A percentile compares a stretch with the other conserved stretches of the same genome.
Conservation (phyloP, 768 basidiomycete genomes). For the Chalciporus chontae region DNA sequence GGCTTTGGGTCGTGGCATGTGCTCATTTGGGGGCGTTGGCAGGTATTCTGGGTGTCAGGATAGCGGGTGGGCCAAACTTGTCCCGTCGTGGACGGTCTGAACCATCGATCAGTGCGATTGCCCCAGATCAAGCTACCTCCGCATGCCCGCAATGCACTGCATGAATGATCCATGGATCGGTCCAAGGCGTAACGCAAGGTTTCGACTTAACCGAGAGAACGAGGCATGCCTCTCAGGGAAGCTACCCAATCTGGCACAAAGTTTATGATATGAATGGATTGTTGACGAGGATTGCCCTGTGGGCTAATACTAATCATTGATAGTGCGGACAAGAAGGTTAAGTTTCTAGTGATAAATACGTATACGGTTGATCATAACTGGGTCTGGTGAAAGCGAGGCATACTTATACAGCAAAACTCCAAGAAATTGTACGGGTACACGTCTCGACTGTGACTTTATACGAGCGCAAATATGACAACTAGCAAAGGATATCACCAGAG, state of each 20-base stretch:
- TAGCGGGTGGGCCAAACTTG: neutral
- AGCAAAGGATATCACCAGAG: slow-evolving; percentile 14
- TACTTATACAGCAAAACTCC: slow-evolving; percentile 28
- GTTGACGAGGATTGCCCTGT: slow-evolving; percentile 10
- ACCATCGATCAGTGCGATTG: neutral
- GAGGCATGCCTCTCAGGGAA: neutral
- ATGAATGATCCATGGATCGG: slow-evolving; percentile 18
- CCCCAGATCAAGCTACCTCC: neutral
- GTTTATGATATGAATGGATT: neutral
- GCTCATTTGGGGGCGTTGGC: slow-evolving; percentile 3
- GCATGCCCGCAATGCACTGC: neutral
- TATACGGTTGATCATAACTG: slow-evolving; percentile 6
- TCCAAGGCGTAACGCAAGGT: neutral
- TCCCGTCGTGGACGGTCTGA: slow-evolving; percentile 7
- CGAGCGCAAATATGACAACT: slow-evolving; percentile 24
- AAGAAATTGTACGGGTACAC: slow-evolving; percentile 30
- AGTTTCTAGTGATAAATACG: slow-evolving; percentile 23
- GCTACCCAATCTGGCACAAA: neutral
- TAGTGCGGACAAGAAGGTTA: slow-evolving; percentile 22
- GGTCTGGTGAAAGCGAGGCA: slow-evolving; percentile 18
- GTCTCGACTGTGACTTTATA: slow-evolving; percentile 15
- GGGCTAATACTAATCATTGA: slow-evolving; percentile 17
- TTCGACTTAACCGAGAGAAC: no score
- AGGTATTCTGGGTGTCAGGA: slow-evolving; percentile 2
- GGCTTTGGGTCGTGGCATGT: slow-evolving; percentile 8